Percentiles rank a stretch among this genome's conserved stretches.
Conservation (phyloP, 345 rosid species). For the Rhodomyrtus tomentosa region DNA sequence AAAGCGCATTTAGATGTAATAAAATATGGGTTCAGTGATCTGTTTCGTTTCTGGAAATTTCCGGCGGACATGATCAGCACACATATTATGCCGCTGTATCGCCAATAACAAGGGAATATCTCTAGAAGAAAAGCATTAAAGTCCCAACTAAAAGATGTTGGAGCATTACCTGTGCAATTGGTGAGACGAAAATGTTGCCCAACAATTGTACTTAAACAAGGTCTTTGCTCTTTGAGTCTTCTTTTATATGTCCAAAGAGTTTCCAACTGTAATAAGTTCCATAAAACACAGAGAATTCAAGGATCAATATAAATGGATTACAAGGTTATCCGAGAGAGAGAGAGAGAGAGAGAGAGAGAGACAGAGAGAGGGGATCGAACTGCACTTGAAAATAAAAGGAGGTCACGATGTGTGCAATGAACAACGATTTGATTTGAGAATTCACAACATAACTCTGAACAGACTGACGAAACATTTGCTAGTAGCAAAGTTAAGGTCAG, state of each 20-base stretch:
- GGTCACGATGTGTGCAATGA: not conserved
- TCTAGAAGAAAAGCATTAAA: not conserved
- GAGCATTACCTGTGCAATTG: conserved; percentile 23
- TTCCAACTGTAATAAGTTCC: conserved; percentile 37
- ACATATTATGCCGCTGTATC: not conserved
- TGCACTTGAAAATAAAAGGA: not conserved
- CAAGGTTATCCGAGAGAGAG: not conserved
- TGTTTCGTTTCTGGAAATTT: not conserved
- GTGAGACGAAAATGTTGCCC: conserved; percentile 10
- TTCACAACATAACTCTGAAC: not conserved
- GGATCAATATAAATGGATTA: not conserved
- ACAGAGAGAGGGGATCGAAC: not conserved
- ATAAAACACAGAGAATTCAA: not conserved
- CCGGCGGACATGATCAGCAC: not conserved
- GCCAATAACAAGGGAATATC: not conserved
- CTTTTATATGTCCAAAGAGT: conserved; percentile 75
- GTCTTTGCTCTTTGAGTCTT: conserved; percentile 57
- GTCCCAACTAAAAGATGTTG: not conserved
- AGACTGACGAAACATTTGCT: not conserved
- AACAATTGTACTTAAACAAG: conserved; percentile 51
- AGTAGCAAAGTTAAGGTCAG: not conserved
- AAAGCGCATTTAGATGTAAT: not conserved
- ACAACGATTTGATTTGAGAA: not conserved
- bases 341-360: not conserved
- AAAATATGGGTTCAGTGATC: not conserved